Base-by-base conservation (phyloP, 2,329 filamentous ascomycete genomes). In the Westerdykella aurantiaca region DNA sequence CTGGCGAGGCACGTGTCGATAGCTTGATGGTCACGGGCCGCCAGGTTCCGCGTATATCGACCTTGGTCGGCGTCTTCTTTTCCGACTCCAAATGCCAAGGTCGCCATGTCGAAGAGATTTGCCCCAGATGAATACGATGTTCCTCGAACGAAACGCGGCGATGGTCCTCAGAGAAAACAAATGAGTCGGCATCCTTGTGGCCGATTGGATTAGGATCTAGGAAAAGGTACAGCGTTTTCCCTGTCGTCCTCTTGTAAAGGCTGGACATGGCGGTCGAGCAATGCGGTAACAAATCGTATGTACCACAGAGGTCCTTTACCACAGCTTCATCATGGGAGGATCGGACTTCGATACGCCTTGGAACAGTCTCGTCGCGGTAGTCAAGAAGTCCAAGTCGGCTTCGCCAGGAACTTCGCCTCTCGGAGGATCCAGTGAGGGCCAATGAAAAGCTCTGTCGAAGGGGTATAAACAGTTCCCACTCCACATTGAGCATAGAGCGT, bases 261-360 rank as follows among this genome's bases (percentile, higher is more conserved):
- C 74, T 73, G 13, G 72, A 69, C 17, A 64, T 71, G 0, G 81
- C 74, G 4, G 76, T 81, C 5, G 79, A 81, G 52, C 82, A 85
- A 5, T 76, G 61, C 10, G 71, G 73, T 1, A 80, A 63, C 9
- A 74, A 64, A 6, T 67, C 50, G 50, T 82, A 85, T 0, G 56
- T 56, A 2, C 81, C 81, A 2, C 56, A 58, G 10, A 82, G 57
- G 41, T 74, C 63, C 4, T 42, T 13, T 3, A 31, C 18, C 12
- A 45, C 34, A 1, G 38, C 17, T 66, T 65, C 6, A 29, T 29
- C 10, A 12, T 29, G 25, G 7, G 25, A 29, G 69, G 55, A 13
- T 12, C 66, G 51, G 2, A 83, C 57, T 1, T 60, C 45, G 2
- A 82, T 58, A 1, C 57, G 46, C 5, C 63, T 58, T 56, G 72